A percentile compares a stretch with the other conserved stretches of the same genome.
Evolutionary conservation across 129 eudicot genomes (phyloP).

Genomic region (Chrysanthemum makinoi): DNA sequence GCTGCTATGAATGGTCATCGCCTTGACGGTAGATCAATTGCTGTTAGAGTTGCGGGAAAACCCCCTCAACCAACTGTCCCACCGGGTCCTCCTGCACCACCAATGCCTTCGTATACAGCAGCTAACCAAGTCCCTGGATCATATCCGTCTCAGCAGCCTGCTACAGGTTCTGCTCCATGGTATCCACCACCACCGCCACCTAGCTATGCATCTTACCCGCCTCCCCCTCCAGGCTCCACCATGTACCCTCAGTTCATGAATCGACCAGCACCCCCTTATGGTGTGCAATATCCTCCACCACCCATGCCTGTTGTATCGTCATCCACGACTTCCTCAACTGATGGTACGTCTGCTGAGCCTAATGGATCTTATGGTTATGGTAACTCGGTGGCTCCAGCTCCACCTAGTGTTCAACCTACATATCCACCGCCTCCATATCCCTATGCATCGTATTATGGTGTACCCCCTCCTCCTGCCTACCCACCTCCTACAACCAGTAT

Average conservation of each 20-base stretch:
- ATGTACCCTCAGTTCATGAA: constrained; percentile 47
- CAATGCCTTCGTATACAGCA: constrained; percentile 50
- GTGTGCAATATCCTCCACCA: constrained; percentile 56
- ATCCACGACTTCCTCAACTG: constrained; percentile 3
- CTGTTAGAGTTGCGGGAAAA: constrained; percentile 85
- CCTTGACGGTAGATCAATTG: constrained; percentile 76
- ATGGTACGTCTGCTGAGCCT: no score
- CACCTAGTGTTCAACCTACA: constrained; percentile 50
- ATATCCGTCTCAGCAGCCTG: no score
- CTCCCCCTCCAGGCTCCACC: constrained; percentile 53
- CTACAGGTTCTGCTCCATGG: constrained; percentile 52
- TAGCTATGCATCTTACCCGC: constrained; percentile 44
- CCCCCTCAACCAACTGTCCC: constrained; percentile 74
- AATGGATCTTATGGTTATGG: constrained; percentile 32
- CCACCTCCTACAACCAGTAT: constrained; percentile 10
- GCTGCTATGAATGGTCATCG: constrained; percentile 69
- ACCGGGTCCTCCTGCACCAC: constrained; percentile 30
- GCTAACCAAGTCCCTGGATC: constrained; percentile 6
- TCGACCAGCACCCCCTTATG: constrained; percentile 50
- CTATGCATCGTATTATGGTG: constrained; percentile 57
- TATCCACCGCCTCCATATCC: constrained; percentile 49
- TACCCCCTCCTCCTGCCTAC: constrained; percentile 48
- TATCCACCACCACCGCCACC: constrained; percentile 62
- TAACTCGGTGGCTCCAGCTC: constrained; percentile 9
- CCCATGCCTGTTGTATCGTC: constrained; percentile 28